phyloP scores from a whole-genome alignment of 1,284 basidiomycete species.

The Sporisorium iseilematis-ciliati region DNA sequence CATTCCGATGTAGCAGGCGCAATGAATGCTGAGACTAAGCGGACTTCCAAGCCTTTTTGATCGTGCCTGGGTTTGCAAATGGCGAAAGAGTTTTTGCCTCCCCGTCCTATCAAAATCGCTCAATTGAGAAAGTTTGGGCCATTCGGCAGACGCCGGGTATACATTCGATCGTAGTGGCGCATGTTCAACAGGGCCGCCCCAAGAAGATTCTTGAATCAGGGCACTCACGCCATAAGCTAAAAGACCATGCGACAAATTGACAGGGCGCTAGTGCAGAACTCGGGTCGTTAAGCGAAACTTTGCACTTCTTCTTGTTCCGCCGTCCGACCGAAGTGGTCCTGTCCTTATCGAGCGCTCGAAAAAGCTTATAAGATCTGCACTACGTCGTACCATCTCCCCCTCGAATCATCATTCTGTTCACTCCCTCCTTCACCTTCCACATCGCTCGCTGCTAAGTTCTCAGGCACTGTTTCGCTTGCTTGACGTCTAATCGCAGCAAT shows the following conservation, averaged over 20 bases:
- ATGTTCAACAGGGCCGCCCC: not conserved
- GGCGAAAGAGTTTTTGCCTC: conserved; percentile 11
- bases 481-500: not conserved
- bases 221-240: not conserved
- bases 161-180: not conserved
- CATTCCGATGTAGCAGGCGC: not conserved
- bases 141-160: not conserved
- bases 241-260: not conserved
- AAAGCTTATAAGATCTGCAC: not conserved
- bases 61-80: conserved; percentile 21
- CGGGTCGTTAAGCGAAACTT: not conserved
- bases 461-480: not conserved
- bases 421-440: not conserved
- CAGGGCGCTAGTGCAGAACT: not conserved
- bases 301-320: not conserved
- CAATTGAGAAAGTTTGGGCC: not conserved
- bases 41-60: not conserved
- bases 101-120: not conserved
- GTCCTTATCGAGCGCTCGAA: not conserved
- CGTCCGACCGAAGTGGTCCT: no score
- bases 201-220: not conserved
- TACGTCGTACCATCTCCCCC: not conserved
- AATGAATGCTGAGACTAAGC: not conserved
- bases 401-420: not conserved
- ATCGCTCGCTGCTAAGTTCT: not conserved